A percentile compares a stretch with the other conserved stretches of the same genome.
These are phyloP conservation scores for Lipomyces sp. DNA, from an alignment of 805 yeast genomes.

Conservation along the genomic window DNA sequence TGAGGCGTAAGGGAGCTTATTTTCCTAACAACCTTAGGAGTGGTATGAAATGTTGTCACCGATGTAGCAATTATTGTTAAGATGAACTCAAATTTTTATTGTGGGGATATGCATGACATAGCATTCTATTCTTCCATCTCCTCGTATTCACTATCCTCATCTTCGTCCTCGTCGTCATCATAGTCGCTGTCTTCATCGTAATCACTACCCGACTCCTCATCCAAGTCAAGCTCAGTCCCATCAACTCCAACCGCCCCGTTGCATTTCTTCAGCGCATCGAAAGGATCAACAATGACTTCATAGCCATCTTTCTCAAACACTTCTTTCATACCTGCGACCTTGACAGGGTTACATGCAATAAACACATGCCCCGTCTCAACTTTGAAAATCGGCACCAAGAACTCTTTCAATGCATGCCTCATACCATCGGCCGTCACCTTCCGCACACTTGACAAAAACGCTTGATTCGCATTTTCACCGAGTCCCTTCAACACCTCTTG, in stretches of 20 bases:
- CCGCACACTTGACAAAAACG: conserved; percentile 59
- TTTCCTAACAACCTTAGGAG: no score
- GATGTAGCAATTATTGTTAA: no score
- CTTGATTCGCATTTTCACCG: conserved; percentile 66
- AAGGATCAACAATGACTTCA: conserved; percentile 60
- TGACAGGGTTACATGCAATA: conserved; percentile 73
- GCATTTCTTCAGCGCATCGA: conserved; percentile 44
- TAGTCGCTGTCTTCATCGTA: conserved; percentile 30
- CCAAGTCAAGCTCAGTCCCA: conserved; percentile 40
- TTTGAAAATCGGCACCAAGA: conserved; percentile 69
- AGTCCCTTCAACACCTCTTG: conserved; percentile 71
- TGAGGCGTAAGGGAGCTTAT: no score
- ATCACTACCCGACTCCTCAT: conserved; percentile 34
- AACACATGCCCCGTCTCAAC: conserved; percentile 62
- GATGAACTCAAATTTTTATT: no score
- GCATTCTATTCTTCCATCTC: not conserved
- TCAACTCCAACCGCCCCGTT: conserved; percentile 40
- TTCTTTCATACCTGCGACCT: conserved; percentile 52
- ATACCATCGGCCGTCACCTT: conserved; percentile 56
- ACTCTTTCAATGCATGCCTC: conserved; percentile 55
- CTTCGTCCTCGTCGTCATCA: conserved; percentile 28
- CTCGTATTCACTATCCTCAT: conserved; percentile 13
- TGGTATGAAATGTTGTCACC: no score
- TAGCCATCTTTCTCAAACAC: conserved; percentile 64
- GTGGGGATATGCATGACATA: not conserved